phyloP scores from a whole-genome alignment of 108 stramenopile genomes.

The Nitzschia sp. region DNA sequence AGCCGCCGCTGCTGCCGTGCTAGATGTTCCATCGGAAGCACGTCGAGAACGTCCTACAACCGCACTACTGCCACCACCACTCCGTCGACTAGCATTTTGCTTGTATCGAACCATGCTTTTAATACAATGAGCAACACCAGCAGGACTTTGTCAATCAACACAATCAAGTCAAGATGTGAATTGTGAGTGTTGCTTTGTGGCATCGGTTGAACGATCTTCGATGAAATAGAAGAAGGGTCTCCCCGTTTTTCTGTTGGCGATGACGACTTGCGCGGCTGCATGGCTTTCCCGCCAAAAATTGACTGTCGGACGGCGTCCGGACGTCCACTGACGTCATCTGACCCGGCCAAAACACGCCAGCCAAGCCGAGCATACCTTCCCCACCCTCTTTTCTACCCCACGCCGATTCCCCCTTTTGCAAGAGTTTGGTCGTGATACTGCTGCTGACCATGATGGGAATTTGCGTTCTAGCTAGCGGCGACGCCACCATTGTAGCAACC shows the following conservation, averaged over 20 bases:
- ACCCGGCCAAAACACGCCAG: no score
- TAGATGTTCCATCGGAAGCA: neutral
- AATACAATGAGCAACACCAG: neutral
- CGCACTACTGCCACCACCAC: neutral
- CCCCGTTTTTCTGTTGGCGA: neutral
- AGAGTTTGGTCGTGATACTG: no score
- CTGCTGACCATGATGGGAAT: no score
- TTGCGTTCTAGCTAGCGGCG: no score
- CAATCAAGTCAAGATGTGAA: neutral
- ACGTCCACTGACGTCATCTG: no score
- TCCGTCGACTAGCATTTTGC: constrained; percentile 19
- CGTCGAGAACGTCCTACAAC: constrained; percentile 26
- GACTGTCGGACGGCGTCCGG: neutral
- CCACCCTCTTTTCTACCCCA: no score
- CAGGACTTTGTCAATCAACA: neutral
- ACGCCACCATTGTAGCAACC: no score
- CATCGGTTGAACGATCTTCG: no score
- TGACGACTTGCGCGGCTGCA: neutral
- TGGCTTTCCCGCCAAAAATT: neutral
- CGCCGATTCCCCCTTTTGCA: no score
- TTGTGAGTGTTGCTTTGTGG: neutral
- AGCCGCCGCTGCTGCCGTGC: neutral
- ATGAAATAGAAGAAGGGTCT: neutral
- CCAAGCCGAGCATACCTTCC: no score
- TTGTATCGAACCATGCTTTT: constrained; percentile 28